A percentile compares a stretch with the other conserved stretches of the same genome.
phyloP scores from a whole-genome alignment of 257 asterid species.

The Knoxia roxburghii region DNA sequence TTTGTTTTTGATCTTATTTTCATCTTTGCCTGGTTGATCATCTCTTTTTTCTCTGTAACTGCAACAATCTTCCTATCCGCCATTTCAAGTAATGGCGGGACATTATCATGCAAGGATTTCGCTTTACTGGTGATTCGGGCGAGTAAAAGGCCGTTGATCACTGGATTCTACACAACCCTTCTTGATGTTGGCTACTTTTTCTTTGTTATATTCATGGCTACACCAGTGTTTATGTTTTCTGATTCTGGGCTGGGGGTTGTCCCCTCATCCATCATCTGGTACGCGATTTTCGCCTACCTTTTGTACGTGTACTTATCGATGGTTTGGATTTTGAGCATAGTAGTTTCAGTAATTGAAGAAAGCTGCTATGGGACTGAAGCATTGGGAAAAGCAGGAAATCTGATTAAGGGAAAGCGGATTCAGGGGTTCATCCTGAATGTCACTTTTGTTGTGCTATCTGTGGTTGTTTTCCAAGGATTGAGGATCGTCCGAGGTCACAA shows the following conservation, averaged over 20 bases:
- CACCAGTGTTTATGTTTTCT: constrained; percentile 3
- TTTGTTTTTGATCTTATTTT: constrained; percentile 20
- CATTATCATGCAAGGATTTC: constrained; percentile 22
- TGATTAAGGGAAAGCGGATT: constrained; percentile 38
- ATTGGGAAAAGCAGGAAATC: constrained; percentile 30
- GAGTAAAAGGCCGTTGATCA: constrained; percentile 27
- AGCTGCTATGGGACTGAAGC: constrained; percentile 35
- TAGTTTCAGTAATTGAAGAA: constrained; percentile 40
- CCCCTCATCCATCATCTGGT: background rate
- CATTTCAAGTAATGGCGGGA: constrained; percentile 18
- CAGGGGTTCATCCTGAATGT: constrained; percentile 39
- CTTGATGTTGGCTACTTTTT: constrained; percentile 24
- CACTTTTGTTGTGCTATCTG: constrained; percentile 10
- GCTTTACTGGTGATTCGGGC: constrained; percentile 17
- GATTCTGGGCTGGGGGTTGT: constrained; percentile 7
- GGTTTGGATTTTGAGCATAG: constrained; percentile 15
- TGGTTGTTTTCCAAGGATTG: constrained; percentile 14
- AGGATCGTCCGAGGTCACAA: constrained; percentile 8
- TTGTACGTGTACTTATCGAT: constrained; percentile 20
- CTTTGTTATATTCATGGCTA: background rate
- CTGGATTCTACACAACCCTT: constrained; percentile 20
- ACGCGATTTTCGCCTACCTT: constrained; percentile 7
- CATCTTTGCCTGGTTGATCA: constrained; percentile 12
- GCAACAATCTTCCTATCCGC: constrained; percentile 34
- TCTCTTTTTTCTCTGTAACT: constrained; percentile 29